A percentile compares a stretch with the other conserved stretches of the same genome.
phyloP scores from a whole-genome alignment of 2,329 filamentous ascomycete genomes.

The Cladosporium sp. region DNA sequence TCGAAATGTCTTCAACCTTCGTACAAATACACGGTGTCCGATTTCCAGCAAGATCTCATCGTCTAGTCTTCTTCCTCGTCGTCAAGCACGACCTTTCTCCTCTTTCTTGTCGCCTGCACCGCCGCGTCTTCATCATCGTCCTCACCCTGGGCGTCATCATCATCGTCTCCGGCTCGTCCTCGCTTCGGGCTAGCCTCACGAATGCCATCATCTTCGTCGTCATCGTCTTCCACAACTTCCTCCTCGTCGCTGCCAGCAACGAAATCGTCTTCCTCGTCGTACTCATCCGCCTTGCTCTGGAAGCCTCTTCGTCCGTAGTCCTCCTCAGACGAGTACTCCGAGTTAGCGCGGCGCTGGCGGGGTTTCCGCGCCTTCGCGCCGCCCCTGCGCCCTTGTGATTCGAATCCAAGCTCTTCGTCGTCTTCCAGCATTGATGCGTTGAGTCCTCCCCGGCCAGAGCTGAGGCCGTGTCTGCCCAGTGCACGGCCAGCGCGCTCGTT shows the following conservation, averaged over 20 bases:
- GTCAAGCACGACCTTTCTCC: constrained; percentile 40
- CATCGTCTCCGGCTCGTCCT: constrained; percentile 16
- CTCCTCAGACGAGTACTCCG: constrained; percentile 63
- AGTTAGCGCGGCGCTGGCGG: constrained; percentile 32
- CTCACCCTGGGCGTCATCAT: constrained; percentile 18
- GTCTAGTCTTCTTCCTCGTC: constrained; percentile 42
- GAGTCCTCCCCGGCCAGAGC: constrained; percentile 49
- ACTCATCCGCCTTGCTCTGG: constrained; percentile 61
- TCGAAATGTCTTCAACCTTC: not conserved
- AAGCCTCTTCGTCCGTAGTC: constrained; percentile 65
- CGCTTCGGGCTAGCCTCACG: constrained; percentile 24
- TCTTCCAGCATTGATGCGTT: constrained; percentile 66
- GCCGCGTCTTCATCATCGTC: constrained; percentile 32
- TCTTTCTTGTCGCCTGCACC: constrained; percentile 33
- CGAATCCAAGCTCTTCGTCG: constrained; percentile 38
- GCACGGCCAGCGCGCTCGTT: constrained; percentile 50
- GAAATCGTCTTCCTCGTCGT: constrained; percentile 74
- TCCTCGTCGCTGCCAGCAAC: constrained; percentile 66
- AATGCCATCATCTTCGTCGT: constrained; percentile 41
- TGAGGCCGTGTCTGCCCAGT: constrained; percentile 41
- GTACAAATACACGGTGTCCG: not conserved
- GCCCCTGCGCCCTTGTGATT: constrained; percentile 23
- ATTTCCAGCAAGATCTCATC: not conserved
- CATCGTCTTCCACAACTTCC: constrained; percentile 54
- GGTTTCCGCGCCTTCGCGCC: constrained; percentile 28